Base-by-base conservation (phyloP, 176 grass and related monocot species). In the Rhynchospora tenuis region DNA sequence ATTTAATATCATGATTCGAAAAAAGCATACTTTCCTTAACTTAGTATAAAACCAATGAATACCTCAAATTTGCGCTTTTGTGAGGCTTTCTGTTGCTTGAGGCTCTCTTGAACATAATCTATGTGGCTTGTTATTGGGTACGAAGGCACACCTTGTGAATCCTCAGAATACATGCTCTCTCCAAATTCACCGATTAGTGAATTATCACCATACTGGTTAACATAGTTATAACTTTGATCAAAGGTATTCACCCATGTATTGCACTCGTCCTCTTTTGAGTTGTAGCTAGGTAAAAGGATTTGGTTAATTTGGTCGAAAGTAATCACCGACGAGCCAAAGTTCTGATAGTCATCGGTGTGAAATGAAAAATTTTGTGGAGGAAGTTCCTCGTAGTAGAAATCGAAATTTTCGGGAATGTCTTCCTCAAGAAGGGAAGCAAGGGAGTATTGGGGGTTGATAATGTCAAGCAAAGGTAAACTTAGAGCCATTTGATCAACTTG, bases 51-150 rank as follows among this genome's bases (percentile, higher is more conserved):
- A 47, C 11, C 2, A 47, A 45, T 0, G 44, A 51, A 6, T 78
- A 79, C 90, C 84, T 52, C 64, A 74, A 72, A 64, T 6, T 83
- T 4, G 29, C 89, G 91, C 74, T 94, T 97, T 73, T 90, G 80
- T 9, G 79, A 59, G 11, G 51, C 17, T 23, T 55, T 82, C 44
- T 31, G 85, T 73, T 82, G 85, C 67, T 31, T 71, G 8, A 74
- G 64, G 23, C 19, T 80, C 64, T 82, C 42, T 74, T 75, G 66
- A 38, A 82, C 51, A 22, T 47, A 45, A 29, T 89, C 81, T 22
- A 65, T 26, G 28, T 85, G 78, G 75, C 16, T 78, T 48, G 84
- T 70, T 52, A 84, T 72, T 64, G 84, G 89, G 26, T 91, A 83
- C 23, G 88, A 31, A 31, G 69, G 22, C 72, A 47, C 59, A 29